Conservation (phyloP, 495 filamentous ascomycete genomes). For the Penicillium robsamsonii region DNA sequence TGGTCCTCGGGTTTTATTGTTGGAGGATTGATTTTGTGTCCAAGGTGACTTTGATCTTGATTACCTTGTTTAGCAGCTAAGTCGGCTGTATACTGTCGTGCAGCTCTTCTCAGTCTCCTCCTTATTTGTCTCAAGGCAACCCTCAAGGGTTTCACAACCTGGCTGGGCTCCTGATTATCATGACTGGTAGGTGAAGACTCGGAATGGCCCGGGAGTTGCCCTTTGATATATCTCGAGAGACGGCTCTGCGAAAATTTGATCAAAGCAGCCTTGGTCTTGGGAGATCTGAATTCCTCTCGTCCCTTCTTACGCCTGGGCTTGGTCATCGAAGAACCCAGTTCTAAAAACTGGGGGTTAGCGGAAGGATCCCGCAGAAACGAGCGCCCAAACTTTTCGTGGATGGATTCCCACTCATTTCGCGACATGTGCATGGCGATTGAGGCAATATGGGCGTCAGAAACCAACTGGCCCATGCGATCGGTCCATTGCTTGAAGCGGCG, state of each 20-base stretch:
- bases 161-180: neutral
- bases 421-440: neutral
- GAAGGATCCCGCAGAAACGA: neutral
- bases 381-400: neutral
- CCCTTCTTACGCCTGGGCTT: neutral
- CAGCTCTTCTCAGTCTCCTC: neutral
- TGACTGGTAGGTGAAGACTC: neutral
- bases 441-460: neutral
- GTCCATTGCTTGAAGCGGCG: slow-evolving; percentile 20
- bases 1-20: neutral
- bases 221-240: neutral
- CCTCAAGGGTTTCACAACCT: neutral
- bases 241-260: neutral
- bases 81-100: too few relatives aligned
- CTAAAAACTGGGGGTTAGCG: neutral
- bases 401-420: neutral
- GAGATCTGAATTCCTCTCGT: neutral
- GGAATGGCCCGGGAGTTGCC: neutral
- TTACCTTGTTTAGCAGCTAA: neutral
- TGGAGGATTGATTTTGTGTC: neutral
- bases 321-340: neutral
- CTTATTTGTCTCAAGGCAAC: neutral
- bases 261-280: neutral
- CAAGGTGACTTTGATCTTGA: neutral
- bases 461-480: neutral